These are phyloP conservation scores for Hippophae tibetana DNA, from an alignment of 306 rosid species.

Conservation along the genomic window DNA sequence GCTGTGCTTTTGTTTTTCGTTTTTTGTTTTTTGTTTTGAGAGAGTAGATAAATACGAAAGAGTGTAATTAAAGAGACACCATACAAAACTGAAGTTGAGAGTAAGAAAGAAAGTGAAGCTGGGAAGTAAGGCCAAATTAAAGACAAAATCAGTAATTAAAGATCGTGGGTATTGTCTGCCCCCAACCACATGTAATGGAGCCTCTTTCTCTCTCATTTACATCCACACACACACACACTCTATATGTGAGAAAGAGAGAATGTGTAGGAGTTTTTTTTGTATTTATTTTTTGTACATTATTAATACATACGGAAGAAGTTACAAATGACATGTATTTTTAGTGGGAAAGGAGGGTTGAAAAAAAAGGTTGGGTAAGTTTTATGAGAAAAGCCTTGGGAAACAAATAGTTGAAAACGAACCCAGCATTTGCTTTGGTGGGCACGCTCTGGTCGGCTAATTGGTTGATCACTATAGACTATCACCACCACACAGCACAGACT, in stretches of 20 bases:
- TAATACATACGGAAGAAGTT: no score
- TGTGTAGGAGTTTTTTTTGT: no score
- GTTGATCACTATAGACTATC: constrained; percentile 15
- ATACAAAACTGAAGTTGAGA: not conserved
- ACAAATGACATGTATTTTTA: no score
- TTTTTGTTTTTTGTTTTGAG: not conserved
- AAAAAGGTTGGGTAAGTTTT: no score
- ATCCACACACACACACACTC: not conserved
- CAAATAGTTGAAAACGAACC: constrained; percentile 36
- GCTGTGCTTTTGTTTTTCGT: not conserved
- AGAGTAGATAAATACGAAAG: constrained; percentile 4
- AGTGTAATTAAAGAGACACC: not conserved
- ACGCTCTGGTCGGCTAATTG: constrained; percentile 57
- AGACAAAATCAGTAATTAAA: constrained; percentile 26
- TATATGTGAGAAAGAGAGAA: not conserved
- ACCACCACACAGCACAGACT: not conserved
- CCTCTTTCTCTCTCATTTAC: no score
- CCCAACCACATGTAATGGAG: constrained; percentile 3
- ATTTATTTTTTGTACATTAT: no score
- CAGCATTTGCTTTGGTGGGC: constrained; percentile 66
- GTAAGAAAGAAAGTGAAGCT: not conserved
- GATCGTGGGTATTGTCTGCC: constrained; percentile 28
- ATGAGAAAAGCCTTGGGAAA: constrained; percentile 30
- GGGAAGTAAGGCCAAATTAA: not conserved
- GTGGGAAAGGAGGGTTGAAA: no score